Base-by-base conservation (phyloP, 179 eudicot genomes). In the Dionaea muscipula region DNA sequence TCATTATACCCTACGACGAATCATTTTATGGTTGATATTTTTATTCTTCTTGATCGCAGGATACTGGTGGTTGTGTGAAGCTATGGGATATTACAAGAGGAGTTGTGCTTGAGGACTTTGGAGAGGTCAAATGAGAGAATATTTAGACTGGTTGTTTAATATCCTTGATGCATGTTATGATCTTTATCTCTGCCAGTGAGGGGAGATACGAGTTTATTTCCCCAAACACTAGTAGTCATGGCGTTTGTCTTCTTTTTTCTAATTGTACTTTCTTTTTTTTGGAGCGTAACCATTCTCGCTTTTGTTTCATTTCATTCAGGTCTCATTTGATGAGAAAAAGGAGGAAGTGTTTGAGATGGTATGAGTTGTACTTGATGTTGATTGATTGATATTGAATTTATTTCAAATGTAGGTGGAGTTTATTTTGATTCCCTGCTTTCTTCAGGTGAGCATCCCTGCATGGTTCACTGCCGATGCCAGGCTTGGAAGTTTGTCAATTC, bases 61-160 rank as follows among this genome's bases (percentile, higher is more conserved):
- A 91, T 66, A 79, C 93, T 55, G 66, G 85, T 67, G 99, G 94
- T 59, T 74, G 82, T 50, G 99, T 93, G 67, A 93, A 93, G 78
- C 71, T 93, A 56, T 93, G 99, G 99, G 99, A 93, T 72, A 81
- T 93, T 52, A 93, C 96, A 20, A 78, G 73, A 66, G 96, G 99
- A 12, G 43, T 73, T 47, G 94, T 93, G 53, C 59, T 84, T 54
- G 69, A 82, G 69, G 90, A 88, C 73, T 88, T 74, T 67, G 96
- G 94, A 57, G 66, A 85, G 99, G 99, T 93, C 57, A 68, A 51
- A 56, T 48, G 26, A 48, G 18, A 62, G 18, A 3, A 43, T 51
- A 4, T 41, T 19, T n/a, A 19, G n/a, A 37, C 45, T 53, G 14
- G 40, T 4, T 24, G 7, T 7, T 12, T 28, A 13, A 39, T 35